These are phyloP conservation scores for Cutaneotrichosporon cavernicola DNA, from an alignment of 1,284 basidiomycete genomes.

Conservation along the genomic window DNA sequence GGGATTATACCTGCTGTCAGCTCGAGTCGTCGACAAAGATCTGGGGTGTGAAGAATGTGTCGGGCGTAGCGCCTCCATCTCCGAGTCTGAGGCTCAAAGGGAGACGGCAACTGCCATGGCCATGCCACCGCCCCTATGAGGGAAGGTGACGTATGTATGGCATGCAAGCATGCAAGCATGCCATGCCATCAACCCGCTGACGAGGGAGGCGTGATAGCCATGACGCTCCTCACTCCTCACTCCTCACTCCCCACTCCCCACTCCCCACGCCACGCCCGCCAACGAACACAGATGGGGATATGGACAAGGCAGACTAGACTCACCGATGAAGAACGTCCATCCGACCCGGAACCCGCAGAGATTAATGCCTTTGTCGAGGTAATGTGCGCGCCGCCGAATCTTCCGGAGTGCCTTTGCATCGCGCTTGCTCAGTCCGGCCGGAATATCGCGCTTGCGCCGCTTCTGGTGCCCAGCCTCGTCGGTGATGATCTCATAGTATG, in stretches of 20 bases:
- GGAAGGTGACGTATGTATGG: no score
- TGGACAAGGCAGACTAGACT: slow-evolving; percentile 23
- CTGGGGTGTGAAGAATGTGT: not conserved
- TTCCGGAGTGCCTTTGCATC: slow-evolving; percentile 75
- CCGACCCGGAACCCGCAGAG: slow-evolving; percentile 83
- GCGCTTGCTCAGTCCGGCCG: slow-evolving; percentile 72
- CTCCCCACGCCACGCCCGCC: no score
- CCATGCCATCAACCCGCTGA: no score
- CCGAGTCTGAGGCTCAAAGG: no score
- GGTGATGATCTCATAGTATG: slow-evolving; percentile 72
- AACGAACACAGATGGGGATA: no score
- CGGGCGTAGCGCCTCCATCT: no score
- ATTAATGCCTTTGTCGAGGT: slow-evolving; percentile 85
- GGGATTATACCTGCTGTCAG: slow-evolving; percentile 47
- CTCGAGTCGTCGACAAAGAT: not conserved
- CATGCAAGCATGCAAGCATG: no score
- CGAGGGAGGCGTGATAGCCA: no score
- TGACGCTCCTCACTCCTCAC: no score
- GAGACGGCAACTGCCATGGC: no score
- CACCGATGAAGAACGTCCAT: slow-evolving; percentile 73
- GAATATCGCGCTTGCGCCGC: slow-evolving; percentile 68
- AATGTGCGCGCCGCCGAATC: slow-evolving; percentile 75
- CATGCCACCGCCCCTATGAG: no score
- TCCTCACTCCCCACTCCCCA: no score
- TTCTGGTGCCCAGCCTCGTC: slow-evolving; percentile 66